These are phyloP conservation scores for Cucurbita pepo DNA, from an alignment of 306 rosid genomes.

Conservation along the genomic window DNA sequence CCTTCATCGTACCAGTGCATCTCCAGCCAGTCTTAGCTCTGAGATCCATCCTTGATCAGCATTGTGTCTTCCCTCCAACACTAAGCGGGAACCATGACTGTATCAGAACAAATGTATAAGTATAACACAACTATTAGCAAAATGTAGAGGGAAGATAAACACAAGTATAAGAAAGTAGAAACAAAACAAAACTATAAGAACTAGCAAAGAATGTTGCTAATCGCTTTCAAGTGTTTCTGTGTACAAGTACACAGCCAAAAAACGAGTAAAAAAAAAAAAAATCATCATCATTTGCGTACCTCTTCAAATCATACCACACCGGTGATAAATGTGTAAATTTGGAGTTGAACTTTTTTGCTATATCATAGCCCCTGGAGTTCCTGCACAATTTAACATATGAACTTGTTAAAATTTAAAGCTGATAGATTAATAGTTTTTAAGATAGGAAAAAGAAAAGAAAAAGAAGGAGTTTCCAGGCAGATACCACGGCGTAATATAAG, in stretches of 20 bases:
- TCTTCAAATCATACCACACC: slow-evolving; percentile 87
- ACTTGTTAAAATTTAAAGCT: background rate
- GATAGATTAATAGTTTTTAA: background rate
- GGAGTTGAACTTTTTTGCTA: slow-evolving; percentile 72
- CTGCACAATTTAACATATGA: slow-evolving; percentile 24
- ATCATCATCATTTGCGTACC: slow-evolving; percentile 27
- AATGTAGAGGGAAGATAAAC: background rate
- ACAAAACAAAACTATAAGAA: background rate
- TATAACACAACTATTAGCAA: slow-evolving; percentile 6
- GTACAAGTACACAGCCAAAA: background rate
- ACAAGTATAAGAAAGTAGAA: background rate
- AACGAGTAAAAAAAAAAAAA: slow-evolving; percentile 1
- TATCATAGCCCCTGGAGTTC: slow-evolving; percentile 80
- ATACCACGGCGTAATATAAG: slow-evolving; percentile 94
- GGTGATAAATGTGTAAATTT: slow-evolving; percentile 91
- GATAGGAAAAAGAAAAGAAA: background rate
- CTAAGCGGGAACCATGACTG: slow-evolving; percentile 60
- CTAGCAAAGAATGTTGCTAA: background rate
- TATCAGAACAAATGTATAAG: slow-evolving; percentile 23
- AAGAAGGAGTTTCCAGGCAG: background rate
- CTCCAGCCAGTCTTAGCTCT: slow-evolving; percentile 55
- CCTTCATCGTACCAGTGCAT: slow-evolving; percentile 50
- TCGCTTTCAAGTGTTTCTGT: background rate
- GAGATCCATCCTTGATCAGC: slow-evolving; percentile 86
- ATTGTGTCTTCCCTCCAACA: slow-evolving; percentile 87